Evolutionary conservation across 2,329 filamentous ascomycete genomes (phyloP), one percentile per base, ranked within the genome.

Genomic region (Clarireedia hainanense): DNA sequence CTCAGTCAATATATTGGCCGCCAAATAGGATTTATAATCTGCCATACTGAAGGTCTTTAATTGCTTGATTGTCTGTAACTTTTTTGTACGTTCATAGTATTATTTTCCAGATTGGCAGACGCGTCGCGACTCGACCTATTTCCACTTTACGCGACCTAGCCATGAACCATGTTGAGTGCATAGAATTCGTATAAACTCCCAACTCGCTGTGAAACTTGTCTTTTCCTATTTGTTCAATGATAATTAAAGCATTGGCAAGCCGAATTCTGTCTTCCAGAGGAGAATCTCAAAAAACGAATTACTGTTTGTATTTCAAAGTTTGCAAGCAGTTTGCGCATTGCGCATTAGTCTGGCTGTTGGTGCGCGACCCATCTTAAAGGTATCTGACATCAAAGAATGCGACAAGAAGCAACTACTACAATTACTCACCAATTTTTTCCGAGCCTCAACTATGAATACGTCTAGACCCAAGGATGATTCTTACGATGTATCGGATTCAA

Each of bases 401-500:
- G 56, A 56, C 58, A 55, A 58, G 45, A 24, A 43, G 27, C 40
- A 49, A 42, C 46, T 40, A 23, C 4, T 5, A 5, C 14, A 10
- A 27, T 6, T 7, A 40, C 53, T 40, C 6, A 50, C 36, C 5
- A 40, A 53, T 3, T 34, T 45, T 43, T 7, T 20, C n/a, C 24
- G 9, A 6, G 24, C 17, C 54, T 40, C 36, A 52, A 55, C 5
- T 23, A 62, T 61, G 58, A 58, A 55, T 45, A 36, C 47, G 7
- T 55, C 37, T 39, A 20, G 39, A 14, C 37, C 42, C 7, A 61
- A 54, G 50, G 57, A 63, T 45, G 58, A 65, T 47, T 56, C 57
- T 20, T 61, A 61, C 58, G 73, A 77, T 58, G 74, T 92, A 43
- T 73, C 86, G 50, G 89, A 94, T 72, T 85, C 88, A n/a, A 91